These are phyloP conservation scores for Cenchrus americanus DNA, from an alignment of 176 grass and related monocot species.

Conservation along the genomic window DNA sequence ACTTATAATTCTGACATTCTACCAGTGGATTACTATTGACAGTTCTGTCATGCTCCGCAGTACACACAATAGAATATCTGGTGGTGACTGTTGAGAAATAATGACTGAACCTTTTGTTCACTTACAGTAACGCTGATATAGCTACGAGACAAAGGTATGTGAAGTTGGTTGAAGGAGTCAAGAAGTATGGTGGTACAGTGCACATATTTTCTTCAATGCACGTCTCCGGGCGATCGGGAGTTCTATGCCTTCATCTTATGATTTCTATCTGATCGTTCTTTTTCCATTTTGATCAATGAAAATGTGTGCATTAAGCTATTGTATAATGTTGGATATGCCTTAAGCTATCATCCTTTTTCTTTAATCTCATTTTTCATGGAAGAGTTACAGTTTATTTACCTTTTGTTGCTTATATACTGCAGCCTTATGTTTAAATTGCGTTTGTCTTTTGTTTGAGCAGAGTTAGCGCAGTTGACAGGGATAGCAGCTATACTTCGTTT, in stretches of 20 bases:
- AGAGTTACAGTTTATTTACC: neutral
- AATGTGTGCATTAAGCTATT: neutral
- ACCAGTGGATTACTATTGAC: neutral
- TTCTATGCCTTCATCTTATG: neutral
- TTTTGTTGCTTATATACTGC: neutral
- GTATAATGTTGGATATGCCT: neutral
- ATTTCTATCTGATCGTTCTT: neutral
- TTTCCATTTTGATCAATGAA: neutral
- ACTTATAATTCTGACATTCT: constrained; percentile 20
- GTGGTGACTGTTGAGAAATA: constrained; percentile 10
- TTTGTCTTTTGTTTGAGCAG: constrained; percentile 49
- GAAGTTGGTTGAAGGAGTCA: constrained; percentile 72
- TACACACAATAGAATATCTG: neutral
- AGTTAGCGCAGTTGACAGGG: constrained; percentile 82
- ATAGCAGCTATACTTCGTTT: constrained; percentile 91
- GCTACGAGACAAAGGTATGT: constrained; percentile 76
- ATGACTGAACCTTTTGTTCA: neutral
- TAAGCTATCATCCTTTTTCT: constrained; percentile 3
- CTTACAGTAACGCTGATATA: constrained; percentile 75
- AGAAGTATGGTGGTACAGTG: constrained; percentile 72
- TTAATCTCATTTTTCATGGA: neutral
- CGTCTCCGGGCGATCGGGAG: constrained; percentile 92
- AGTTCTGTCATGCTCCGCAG: neutral
- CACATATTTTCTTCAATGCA: constrained; percentile 98
- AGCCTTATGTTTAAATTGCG: constrained; percentile 31